Conservation (phyloP, 2,329 filamentous ascomycete genomes). For the Cyclaneusma minus region DNA sequence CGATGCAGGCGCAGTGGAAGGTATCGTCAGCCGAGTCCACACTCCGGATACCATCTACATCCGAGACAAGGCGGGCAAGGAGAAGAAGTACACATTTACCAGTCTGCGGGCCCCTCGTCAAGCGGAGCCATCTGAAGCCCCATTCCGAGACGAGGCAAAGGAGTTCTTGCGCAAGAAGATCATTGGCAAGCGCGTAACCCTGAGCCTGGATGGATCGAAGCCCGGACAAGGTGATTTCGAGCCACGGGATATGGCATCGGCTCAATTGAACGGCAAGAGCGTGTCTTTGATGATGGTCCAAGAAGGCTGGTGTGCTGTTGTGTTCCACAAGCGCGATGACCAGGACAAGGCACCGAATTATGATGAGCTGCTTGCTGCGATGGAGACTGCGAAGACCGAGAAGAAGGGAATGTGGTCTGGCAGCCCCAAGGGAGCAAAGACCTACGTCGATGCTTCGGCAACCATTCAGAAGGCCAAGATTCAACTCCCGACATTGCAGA, state of each 20-base stretch:
- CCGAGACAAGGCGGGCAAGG: constrained; percentile 66
- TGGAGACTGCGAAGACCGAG: constrained; percentile 70
- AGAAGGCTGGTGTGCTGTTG: constrained; percentile 83
- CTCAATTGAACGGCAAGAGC: constrained; percentile 74
- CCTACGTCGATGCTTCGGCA: constrained; percentile 83
- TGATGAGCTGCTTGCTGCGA: constrained; percentile 69
- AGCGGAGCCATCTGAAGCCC: constrained; percentile 71
- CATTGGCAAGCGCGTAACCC: constrained; percentile 89
- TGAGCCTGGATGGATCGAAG: constrained; percentile 80
- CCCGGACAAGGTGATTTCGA: constrained; percentile 83
- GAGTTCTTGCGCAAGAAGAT: constrained; percentile 87
- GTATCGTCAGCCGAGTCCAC: constrained; percentile 69
- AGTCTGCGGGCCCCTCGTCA: constrained; percentile 88
- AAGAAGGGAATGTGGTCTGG: constrained; percentile 91
- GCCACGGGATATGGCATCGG: constrained; percentile 83
- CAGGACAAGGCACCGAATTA: constrained; percentile 89
- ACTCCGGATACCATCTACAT: constrained; percentile 82
- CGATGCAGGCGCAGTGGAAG: constrained; percentile 53
- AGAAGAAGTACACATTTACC: constrained; percentile 85
- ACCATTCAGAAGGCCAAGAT: constrained; percentile 90
- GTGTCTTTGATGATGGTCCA: constrained; percentile 75
- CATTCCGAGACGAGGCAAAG: constrained; percentile 86
- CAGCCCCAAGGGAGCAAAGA: constrained; percentile 70
- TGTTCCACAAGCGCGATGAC: constrained; percentile 88
- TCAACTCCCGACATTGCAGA: constrained; percentile 71